Evolutionary conservation across 139 green algal species (phyloP), one percentile per base, ranked within the genome.

Genomic region (Coccomyxa sp.): DNA sequence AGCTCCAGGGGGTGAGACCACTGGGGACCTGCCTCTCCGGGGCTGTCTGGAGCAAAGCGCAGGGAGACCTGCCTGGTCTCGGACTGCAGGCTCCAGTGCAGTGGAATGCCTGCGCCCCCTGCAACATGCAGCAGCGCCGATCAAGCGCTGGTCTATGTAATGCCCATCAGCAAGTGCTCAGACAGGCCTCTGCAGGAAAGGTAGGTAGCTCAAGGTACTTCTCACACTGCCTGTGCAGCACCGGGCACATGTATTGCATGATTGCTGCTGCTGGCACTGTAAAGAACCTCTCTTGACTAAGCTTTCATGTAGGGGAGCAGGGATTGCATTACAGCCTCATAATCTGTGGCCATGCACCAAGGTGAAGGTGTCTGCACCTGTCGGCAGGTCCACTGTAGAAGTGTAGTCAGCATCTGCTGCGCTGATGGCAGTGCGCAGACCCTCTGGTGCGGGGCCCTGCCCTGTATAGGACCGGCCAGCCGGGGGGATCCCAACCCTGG

Each of bases 21-120:
- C 39, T 35, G 68, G 22, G 73, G 55, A 37, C 39, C 18, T 16
- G 35, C 37, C 41, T 78, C 8, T 29, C 34, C 24, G 31, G 35
- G 2, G 39, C 68, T 6, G 6, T 79, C 31, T 4, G 79, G 73
- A 29, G 73, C 55, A 37, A 83, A 79, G 39, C 79, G 79, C 24
- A 83, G 40, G 73, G 39, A 79, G 18, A 83, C 74, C 34, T 58
- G 34, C 24, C 79, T 39, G 5, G 24, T n/a, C 31, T 76, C 74
- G 34, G 73, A 34, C 12, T 70, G 44, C 50, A 78, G n/a, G 68
- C 74, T 77, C 79, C 79, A 83, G 68, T 83, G 79, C 34, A 83
- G 39, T 18, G 79, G 68, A 14, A 79, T 36, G 55, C 69, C 75
- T 3, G 50, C 18, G 27, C 71, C 79, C 24, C 73, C 79, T 83